Conservation (phyloP, 345 rosid species). For the Salix caprea region DNA sequence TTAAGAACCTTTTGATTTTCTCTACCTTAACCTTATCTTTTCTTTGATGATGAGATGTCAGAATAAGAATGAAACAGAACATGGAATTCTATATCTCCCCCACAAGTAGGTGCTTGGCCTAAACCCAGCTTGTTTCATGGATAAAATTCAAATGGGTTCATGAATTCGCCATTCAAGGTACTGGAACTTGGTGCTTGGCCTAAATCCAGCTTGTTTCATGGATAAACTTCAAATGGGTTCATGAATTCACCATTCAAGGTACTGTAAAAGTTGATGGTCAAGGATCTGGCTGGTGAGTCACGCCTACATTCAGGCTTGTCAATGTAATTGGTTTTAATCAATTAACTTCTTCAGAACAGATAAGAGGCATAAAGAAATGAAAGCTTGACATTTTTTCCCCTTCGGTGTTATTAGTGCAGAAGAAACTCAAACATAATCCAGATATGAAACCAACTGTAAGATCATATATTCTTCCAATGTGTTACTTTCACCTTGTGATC, state of each 20-base stretch:
- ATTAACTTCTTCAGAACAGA: not conserved
- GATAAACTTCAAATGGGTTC: constrained; percentile 83
- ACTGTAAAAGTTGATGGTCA: constrained; percentile 52
- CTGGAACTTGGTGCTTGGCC: constrained; percentile 78
- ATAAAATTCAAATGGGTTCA: constrained; percentile 77
- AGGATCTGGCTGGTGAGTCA: constrained; percentile 71
- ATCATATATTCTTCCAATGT: not conserved
- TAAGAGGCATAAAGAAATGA: not conserved
- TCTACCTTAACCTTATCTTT: too few species aligned
- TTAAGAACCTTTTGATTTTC: too few species aligned
- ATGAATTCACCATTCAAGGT: constrained; percentile 53
- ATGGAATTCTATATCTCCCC: constrained; percentile 46
- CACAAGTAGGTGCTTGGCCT: constrained; percentile 61
- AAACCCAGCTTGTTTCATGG: constrained; percentile 76
- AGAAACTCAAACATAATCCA: constrained; percentile 42
- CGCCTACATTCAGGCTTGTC: constrained; percentile 39
- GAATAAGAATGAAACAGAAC: too few species aligned
- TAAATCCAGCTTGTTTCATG: constrained; percentile 68
- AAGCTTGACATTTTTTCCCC: not conserved
- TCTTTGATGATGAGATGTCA: too few species aligned
- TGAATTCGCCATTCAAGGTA: constrained; percentile 65
- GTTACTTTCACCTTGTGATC: too few species aligned
- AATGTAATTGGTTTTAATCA: not conserved
- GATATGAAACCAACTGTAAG: constrained; percentile 80
- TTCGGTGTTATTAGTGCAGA: constrained; percentile 35